Evolutionary conservation across 1,284 basidiomycete species (phyloP).

Genomic region (Austroboletus niveus): DNA sequence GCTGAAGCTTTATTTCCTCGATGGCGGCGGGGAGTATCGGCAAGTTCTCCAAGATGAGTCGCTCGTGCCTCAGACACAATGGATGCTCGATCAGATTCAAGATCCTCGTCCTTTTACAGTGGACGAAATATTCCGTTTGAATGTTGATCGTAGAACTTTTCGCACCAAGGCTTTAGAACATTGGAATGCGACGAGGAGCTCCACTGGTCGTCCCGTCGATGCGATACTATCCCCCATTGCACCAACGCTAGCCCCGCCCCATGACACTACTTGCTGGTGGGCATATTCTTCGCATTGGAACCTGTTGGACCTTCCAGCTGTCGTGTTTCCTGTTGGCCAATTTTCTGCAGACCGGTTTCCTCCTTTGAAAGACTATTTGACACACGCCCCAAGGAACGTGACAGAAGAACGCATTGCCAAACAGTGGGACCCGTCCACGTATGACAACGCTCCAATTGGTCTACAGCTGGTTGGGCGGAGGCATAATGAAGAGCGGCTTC

Average conservation of each 20-base stretch:
- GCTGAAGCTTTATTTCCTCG: slow-evolving; percentile 49
- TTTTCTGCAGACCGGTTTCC: slow-evolving; percentile 14
- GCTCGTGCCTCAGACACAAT: slow-evolving; percentile 44
- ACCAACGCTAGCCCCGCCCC: slow-evolving; percentile 50
- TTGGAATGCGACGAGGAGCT: slow-evolving; percentile 49
- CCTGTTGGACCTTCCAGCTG: slow-evolving; percentile 51
- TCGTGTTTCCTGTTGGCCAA: slow-evolving; percentile 48
- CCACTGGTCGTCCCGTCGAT: slow-evolving; percentile 53
- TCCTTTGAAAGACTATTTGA: neutral
- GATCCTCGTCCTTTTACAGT: slow-evolving; percentile 37
- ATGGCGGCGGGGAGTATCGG: slow-evolving; percentile 48
- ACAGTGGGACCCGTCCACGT: slow-evolving; percentile 46
- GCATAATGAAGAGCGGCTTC: slow-evolving; percentile 47
- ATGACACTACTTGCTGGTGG: slow-evolving; percentile 51
- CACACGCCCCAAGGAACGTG: slow-evolving; percentile 35
- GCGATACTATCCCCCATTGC: slow-evolving; percentile 54
- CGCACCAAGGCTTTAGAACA: slow-evolving; percentile 43
- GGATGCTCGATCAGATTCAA: slow-evolving; percentile 45
- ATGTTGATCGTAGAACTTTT: slow-evolving; percentile 44
- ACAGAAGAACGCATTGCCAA: slow-evolving; percentile 37
- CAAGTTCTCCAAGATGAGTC: slow-evolving; percentile 40
- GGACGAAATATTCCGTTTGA: slow-evolving; percentile 44
- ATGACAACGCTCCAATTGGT: slow-evolving; percentile 45
- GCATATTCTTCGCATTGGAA: slow-evolving; percentile 58
- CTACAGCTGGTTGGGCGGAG: slow-evolving; percentile 50